Evolutionary conservation across 768 basidiomycete genomes (phyloP).

Genomic region (Boletus fagicola): DNA sequence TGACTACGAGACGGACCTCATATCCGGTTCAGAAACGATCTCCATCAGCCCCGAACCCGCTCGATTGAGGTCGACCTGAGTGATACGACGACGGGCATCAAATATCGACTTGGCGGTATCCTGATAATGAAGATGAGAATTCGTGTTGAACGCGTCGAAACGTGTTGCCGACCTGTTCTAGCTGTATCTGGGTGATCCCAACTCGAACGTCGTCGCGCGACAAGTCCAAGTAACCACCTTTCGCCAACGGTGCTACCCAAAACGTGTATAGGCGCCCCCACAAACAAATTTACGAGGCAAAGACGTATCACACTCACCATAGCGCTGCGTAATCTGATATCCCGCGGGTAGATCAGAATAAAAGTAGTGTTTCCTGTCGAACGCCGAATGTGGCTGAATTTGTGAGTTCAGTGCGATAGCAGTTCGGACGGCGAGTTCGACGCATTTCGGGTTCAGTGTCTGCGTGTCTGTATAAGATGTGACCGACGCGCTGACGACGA

Average conservation of each 20-base stretch:
- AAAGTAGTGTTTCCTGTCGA: conserved; percentile 98
- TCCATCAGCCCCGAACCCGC: conserved; percentile 91
- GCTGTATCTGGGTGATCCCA: conserved; percentile 91
- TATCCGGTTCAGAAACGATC: conserved; percentile 92
- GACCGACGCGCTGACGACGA: neutral
- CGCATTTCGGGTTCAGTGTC: conserved; percentile 60
- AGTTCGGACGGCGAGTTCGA: conserved; percentile 77
- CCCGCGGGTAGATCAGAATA: conserved; percentile 93
- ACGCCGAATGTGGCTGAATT: conserved; percentile 71
- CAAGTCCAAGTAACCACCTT: conserved; percentile 56
- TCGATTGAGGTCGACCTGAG: conserved; percentile 84
- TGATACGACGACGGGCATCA: conserved; percentile 47
- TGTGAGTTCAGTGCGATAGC: conserved; percentile 71
- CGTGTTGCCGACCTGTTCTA: conserved; percentile 73
- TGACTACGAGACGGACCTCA: conserved; percentile 45
- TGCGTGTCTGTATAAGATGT: neutral
- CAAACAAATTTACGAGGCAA: neutral
- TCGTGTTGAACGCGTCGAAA: neutral
- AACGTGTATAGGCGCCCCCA: neutral
- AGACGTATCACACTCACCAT: conserved; percentile 49
- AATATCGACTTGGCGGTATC: conserved; percentile 88
- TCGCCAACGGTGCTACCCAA: conserved; percentile 72
- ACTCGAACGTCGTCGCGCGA: conserved; percentile 45
- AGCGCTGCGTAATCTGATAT: conserved; percentile 97
- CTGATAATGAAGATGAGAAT: conserved; percentile 37